A percentile compares a stretch with the other conserved stretches of the same genome.
Conservation (phyloP, 345 rosid species). For the Mallotus nudiflorus region DNA sequence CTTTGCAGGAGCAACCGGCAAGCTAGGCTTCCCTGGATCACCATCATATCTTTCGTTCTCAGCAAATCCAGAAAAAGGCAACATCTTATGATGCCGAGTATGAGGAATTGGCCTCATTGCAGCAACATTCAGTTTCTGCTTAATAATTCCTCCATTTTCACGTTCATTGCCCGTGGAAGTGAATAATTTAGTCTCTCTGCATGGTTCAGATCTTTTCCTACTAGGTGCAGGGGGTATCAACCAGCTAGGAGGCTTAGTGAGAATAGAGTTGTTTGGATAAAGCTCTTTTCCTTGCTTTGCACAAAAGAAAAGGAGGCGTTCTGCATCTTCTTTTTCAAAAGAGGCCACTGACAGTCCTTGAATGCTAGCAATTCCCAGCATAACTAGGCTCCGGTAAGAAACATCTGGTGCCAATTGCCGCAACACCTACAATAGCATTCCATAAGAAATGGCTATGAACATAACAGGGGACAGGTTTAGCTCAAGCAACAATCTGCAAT, state of each 20-base stretch:
- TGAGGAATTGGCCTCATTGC: slow-evolving; percentile 96
- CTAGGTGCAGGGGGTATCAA: slow-evolving; percentile 78
- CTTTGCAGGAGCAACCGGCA: slow-evolving; percentile 63
- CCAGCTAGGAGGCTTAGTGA: slow-evolving; percentile 66
- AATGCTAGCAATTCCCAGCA: slow-evolving; percentile 92
- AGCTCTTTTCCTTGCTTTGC: slow-evolving; percentile 45
- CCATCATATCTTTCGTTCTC: slow-evolving; percentile 76
- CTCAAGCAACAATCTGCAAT: background rate
- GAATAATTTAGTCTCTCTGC: slow-evolving; percentile 49
- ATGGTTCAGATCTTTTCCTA: slow-evolving; percentile 60
- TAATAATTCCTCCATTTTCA: slow-evolving; percentile 55
- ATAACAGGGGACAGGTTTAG: background rate
- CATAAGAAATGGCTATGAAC: slow-evolving; percentile 12
- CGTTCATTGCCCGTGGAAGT: slow-evolving; percentile 31
- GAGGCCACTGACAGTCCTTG: slow-evolving; percentile 97
- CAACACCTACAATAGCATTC: slow-evolving; percentile 57
- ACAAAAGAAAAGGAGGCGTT: slow-evolving; percentile 86
- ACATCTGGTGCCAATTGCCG: slow-evolving; percentile 95
- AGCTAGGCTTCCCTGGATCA: slow-evolving; percentile 61
- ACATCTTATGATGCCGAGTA: slow-evolving; percentile 69
- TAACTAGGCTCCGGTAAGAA: slow-evolving; percentile 83
- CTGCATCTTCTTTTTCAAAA: slow-evolving; percentile 93
- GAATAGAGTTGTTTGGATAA: slow-evolving; percentile 28
- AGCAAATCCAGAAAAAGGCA: slow-evolving; percentile 71
- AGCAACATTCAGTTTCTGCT: slow-evolving; percentile 55